Conservation (phyloP, 1,284 basidiomycete species). For the Trametes hirsuta region DNA sequence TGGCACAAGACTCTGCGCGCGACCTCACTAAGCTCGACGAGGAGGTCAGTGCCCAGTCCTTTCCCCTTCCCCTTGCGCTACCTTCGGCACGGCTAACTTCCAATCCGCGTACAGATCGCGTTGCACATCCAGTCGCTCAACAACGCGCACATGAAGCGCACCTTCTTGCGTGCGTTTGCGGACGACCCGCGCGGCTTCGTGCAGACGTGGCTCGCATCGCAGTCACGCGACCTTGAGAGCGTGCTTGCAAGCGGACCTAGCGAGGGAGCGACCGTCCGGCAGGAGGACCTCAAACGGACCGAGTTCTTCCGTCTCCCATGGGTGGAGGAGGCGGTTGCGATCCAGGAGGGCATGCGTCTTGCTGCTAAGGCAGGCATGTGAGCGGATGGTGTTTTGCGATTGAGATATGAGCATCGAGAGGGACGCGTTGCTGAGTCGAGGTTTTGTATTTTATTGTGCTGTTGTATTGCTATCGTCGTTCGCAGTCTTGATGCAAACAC, state of each 20-base stretch:
- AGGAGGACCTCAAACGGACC: slow-evolving; percentile 86
- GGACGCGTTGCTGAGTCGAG: neutral
- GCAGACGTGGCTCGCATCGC: slow-evolving; percentile 88
- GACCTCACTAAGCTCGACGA: slow-evolving; percentile 84
- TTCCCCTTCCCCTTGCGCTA: neutral
- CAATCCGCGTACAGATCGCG: slow-evolving; percentile 57
- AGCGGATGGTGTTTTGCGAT: neutral
- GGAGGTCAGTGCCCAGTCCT: slow-evolving; percentile 54
- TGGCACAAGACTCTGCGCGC: slow-evolving; percentile 70
- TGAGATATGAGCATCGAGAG: too few relatives aligned
- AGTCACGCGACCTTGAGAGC: slow-evolving; percentile 88
- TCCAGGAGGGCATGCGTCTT: slow-evolving; percentile 57
- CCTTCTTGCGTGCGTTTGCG: slow-evolving; percentile 87
- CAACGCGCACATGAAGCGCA: slow-evolving; percentile 84
- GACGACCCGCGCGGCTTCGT: slow-evolving; percentile 83
- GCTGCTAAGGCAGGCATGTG: slow-evolving; percentile 42
- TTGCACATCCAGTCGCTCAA: slow-evolving; percentile 81
- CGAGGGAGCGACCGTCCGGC: slow-evolving; percentile 78
- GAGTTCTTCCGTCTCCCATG: slow-evolving; percentile 91
- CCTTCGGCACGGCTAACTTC: neutral
- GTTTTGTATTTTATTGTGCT: slow-evolving; percentile 5
- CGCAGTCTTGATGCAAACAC: too few relatives aligned
- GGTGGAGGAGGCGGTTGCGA: slow-evolving; percentile 75
- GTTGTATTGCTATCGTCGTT: neutral
- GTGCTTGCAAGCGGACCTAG: slow-evolving; percentile 87